Evolutionary conservation across 2,329 filamentous ascomycete species (phyloP).

Genomic region (Penicillium sp.): DNA sequence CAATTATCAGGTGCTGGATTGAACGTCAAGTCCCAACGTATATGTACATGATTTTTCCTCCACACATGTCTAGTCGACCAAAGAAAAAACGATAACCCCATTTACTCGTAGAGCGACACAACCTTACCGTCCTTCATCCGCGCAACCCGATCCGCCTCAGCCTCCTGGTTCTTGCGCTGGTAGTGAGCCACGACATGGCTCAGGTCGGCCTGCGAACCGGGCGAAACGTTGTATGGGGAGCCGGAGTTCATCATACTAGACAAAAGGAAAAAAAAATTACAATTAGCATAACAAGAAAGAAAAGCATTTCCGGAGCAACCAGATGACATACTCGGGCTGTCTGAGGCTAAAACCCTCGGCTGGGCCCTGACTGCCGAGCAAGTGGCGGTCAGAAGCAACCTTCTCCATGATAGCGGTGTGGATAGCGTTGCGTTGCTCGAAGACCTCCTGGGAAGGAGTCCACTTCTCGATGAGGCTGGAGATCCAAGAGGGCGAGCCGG

Average conservation of each 20-base stretch:
- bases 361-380: constrained; percentile 53
- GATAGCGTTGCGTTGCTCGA: constrained; percentile 58
- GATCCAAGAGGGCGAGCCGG: constrained; percentile 42
- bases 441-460: constrained; percentile 53
- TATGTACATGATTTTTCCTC: constrained; percentile 38
- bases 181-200: constrained; percentile 63
- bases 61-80: constrained; percentile 24
- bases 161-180: constrained; percentile 56
- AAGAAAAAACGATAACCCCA: constrained; percentile 18
- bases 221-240: constrained; percentile 63
- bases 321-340: constrained; percentile 62
- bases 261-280: neutral
- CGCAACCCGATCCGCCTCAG: constrained; percentile 56
- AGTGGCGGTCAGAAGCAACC: constrained; percentile 61
- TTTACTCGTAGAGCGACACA: constrained; percentile 46
- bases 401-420: constrained; percentile 63
- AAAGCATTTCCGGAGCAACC: neutral
- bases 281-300: constrained; percentile 7
- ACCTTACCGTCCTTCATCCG: constrained; percentile 47
- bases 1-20: constrained; percentile 29
- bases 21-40: constrained; percentile 31
- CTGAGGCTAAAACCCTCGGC: constrained; percentile 54
- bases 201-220: constrained; percentile 61
- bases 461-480: constrained; percentile 56
- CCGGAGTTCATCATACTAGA: constrained; percentile 61